Evolutionary conservation across 352 stramenopile genomes (phyloP), one percentile per base, ranked within the genome.

Genomic region (Phytophthora citrophthora): DNA sequence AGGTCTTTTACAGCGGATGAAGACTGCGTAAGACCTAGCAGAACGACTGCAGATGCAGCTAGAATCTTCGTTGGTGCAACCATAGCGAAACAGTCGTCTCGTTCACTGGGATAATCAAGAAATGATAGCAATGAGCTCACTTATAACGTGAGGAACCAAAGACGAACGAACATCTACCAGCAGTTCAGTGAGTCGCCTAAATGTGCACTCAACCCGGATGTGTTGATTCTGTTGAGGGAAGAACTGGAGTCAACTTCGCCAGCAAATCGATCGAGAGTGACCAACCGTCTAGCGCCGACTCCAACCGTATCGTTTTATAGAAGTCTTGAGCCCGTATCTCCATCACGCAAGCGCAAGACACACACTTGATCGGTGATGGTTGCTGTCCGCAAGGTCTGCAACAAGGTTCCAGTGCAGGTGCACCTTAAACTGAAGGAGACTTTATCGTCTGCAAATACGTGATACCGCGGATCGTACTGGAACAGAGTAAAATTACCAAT

Each of bases 111-210:
- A 36, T 23, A 54, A 61, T 54, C 11, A 18, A 45, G 34, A 46
- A 29, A 39, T 32, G 5, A 41, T 4, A 34, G 29, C 29, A 13
- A 34, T 13, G 29, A 34, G 29, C 29, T 34, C n/a, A 41, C 13
- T 20, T 6, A 18, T 5, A 3, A 20, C 36, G 36, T 18, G 1
- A 20, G 10, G 2, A 45, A 27, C 11, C 23, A 54, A 40, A 20
- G 48, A 44, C 13, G n/a, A 24, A 44, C 13, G n/a, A 24, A 31
- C 44, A 50, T 36, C 44, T n/a, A 20, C 44, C 47, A 58, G 51
- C 38, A 18, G 38, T 36, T 50, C 13, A 15, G 11, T 7, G 18
- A 26, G 16, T 10, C n/a, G 12, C 12, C 12, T 13, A 20, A 41
- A 16, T 18, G 43, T 46, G 18, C 40, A 46, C 9, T 27, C 40